Evolutionary conservation across 768 basidiomycete genomes (phyloP).

Genomic region (Mycena indigotica): DNA sequence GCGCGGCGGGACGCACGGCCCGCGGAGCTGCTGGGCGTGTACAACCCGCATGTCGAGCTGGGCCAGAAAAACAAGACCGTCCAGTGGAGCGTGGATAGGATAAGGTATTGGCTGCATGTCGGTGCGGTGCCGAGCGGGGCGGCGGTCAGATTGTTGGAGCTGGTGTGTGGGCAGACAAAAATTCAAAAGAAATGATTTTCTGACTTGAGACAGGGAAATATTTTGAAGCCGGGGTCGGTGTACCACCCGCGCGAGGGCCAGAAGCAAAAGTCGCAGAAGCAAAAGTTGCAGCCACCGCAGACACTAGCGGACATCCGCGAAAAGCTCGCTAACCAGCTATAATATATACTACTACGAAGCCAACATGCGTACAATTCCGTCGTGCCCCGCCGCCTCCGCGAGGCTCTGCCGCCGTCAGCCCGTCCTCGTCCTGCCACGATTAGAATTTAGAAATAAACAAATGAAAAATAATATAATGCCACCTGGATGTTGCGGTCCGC

Average conservation of each 20-base stretch:
- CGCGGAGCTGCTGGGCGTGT: conserved; percentile 83
- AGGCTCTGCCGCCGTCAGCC: conserved; percentile 60
- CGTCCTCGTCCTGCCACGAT: conserved; percentile 68
- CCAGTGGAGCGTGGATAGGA: conserved; percentile 89
- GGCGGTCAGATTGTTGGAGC: conserved; percentile 74
- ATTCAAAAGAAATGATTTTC: background rate
- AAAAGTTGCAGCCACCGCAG: too few relatives aligned
- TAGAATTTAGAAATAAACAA: conserved; percentile 9
- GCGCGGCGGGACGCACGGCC: conserved; percentile 82
- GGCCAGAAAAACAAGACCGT: conserved; percentile 68
- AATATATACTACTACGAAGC: conserved; percentile 4
- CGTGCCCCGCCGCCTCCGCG: conserved; percentile 59
- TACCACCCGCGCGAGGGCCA: too few relatives aligned
- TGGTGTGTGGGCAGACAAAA: conserved; percentile 68
- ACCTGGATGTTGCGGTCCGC: conserved; percentile 72
- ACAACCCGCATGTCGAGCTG: conserved; percentile 64
- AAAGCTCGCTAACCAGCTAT: conserved; percentile 7
- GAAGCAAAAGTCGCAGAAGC: too few relatives aligned
- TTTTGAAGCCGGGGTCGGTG: conserved; percentile 58
- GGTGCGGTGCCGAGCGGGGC: conserved; percentile 83
- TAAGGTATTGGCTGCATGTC: conserved; percentile 86
- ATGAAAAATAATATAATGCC: conserved; percentile 4
- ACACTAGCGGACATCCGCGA: conserved; percentile 12
- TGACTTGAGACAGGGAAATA: conserved; percentile 51
- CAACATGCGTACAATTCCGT: conserved; percentile 46